Evolutionary conservation across 2,329 filamentous ascomycete species (phyloP).

Genomic region (Pseudopyricularia javanii): DNA sequence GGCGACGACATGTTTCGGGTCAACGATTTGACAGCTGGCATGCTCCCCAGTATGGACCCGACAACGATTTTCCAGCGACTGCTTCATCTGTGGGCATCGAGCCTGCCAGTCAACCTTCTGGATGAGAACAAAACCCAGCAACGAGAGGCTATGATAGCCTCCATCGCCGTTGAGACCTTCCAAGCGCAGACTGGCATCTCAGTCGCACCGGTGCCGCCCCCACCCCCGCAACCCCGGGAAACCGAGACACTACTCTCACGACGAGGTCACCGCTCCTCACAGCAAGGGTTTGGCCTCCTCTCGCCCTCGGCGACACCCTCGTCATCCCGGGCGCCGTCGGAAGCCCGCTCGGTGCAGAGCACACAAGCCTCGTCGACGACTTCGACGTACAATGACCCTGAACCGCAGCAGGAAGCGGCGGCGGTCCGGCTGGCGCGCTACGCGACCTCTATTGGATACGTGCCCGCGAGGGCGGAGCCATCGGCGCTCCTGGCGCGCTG

Average conservation of each 20-base stretch:
- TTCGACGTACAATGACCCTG: background rate
- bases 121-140: background rate
- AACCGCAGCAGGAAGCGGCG: background rate
- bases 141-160: conserved; percentile 5
- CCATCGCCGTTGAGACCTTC: conserved; percentile 6
- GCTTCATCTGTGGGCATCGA: conserved; percentile 4
- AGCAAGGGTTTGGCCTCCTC: background rate
- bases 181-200: conserved; percentile 10
- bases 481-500: background rate
- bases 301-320: background rate
- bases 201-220: conserved; percentile 4
- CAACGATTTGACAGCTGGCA: background rate
- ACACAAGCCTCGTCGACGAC: background rate
- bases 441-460: background rate
- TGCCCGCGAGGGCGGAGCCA: background rate
- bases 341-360: background rate
- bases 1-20: background rate
- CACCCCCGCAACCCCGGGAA: background rate
- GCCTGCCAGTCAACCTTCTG: background rate
- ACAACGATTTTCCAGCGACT: conserved; percentile 4
- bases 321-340: background rate
- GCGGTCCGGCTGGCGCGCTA: background rate
- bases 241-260: background rate
- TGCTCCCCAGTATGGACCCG: background rate
- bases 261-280: background rate